These are phyloP conservation scores for Magnolia sinica DNA, from an alignment of 164 flowering plant genomes.

Conservation along the genomic window DNA sequence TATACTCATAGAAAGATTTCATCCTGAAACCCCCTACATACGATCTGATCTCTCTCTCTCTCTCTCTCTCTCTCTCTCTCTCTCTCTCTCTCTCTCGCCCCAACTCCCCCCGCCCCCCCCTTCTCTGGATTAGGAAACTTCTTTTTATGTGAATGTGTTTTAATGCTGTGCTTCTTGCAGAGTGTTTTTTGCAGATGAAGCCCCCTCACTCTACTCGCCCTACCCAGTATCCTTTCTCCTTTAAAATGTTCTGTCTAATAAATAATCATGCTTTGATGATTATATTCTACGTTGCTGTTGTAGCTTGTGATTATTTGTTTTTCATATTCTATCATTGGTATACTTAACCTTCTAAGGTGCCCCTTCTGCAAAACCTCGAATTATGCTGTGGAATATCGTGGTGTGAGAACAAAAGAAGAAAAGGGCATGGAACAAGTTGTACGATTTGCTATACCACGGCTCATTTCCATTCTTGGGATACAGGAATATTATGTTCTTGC, in stretches of 20 bases:
- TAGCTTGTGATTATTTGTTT: not conserved
- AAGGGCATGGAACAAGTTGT: constrained; percentile 91
- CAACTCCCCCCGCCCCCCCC: no score
- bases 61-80: no score
- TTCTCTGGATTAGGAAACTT: not conserved
- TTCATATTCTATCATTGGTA: constrained; percentile 6
- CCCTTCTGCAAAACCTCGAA: constrained; percentile 94
- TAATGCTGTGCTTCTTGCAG: constrained; percentile 32
- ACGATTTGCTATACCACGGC: constrained; percentile 27
- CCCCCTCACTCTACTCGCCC: constrained; percentile 92
- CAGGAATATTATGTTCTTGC: not conserved
- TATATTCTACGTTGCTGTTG: not conserved
- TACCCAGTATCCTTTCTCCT: constrained; percentile 81
- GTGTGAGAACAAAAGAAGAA: constrained; percentile 86
- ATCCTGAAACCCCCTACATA: no score
- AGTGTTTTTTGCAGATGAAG: constrained; percentile 97
- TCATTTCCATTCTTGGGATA: not conserved
- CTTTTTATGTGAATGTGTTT: not conserved
- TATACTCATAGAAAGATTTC: no score
- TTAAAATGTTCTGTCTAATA: not conserved
- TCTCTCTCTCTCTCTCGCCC: no score
- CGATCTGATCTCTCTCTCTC: not conserved
- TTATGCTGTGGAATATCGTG: constrained; percentile 95
- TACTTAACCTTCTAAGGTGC: constrained; percentile 66
- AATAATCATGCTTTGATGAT: not conserved